phyloP scores from a whole-genome alignment of 768 basidiomycete genomes.

The Bullera alba region DNA sequence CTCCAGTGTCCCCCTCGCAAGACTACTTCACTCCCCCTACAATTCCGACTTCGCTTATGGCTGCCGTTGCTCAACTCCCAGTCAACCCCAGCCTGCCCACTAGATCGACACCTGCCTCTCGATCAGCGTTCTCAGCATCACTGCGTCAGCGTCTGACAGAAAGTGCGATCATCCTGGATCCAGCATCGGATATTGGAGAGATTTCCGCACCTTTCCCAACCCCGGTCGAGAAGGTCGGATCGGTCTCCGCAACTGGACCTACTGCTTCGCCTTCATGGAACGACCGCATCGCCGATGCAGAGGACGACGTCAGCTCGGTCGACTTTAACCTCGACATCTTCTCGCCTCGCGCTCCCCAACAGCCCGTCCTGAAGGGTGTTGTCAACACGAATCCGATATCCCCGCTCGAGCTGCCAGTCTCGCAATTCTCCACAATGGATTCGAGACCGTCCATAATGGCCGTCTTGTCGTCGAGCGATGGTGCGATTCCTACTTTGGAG shows the following conservation, averaged over 20 bases:
- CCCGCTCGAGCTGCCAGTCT: neutral
- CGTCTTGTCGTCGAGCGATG: neutral
- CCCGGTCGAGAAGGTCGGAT: neutral
- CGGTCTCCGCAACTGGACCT: too few species aligned
- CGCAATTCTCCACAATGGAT: neutral
- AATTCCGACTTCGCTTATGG: neutral
- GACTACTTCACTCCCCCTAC: constrained; percentile 3
- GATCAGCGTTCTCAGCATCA: neutral
- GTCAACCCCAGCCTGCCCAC: neutral
- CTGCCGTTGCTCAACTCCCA: neutral
- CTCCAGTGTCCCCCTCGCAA: neutral
- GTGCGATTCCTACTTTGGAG: neutral
- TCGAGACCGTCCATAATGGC: neutral
- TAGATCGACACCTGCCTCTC: neutral
- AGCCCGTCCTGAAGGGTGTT: constrained; percentile 6
- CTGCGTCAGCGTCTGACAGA: neutral
- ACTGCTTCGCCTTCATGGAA: too few species aligned
- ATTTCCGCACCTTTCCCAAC: neutral
- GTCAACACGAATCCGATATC: constrained; percentile 1
- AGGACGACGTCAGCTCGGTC: neutral
- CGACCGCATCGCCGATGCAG: neutral
- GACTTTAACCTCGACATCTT: constrained; percentile 8
- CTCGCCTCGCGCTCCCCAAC: constrained; percentile 3
- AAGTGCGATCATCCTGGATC: too few species aligned
- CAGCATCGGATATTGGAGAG: too few species aligned